Evolutionary conservation across 208 protist genomes (phyloP).

Genomic region (Trypanosoma caninum): DNA sequence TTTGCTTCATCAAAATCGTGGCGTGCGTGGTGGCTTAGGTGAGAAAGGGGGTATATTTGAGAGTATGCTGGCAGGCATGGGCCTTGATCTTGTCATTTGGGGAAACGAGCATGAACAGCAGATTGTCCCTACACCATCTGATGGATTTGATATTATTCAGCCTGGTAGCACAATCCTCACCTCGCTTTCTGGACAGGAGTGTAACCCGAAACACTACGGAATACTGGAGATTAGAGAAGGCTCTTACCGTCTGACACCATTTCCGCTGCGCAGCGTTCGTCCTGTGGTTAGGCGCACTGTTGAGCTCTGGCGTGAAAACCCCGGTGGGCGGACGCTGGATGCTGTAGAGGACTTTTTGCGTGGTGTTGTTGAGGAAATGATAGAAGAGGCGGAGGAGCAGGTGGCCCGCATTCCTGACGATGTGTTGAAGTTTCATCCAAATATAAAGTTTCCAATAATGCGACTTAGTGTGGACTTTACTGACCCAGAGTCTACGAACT

Average conservation of each 20-base stretch:
- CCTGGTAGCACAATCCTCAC: slow-evolving; percentile 97
- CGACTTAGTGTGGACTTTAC: slow-evolving; percentile 81
- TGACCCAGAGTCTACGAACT: slow-evolving; percentile 63
- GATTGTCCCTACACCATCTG: slow-evolving; percentile 83
- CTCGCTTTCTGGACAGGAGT: slow-evolving; percentile 91
- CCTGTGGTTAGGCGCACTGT: slow-evolving; percentile 91
- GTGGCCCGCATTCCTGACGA: slow-evolving; percentile 68
- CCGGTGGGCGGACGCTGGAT: slow-evolving; percentile 59
- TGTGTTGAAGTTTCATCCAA: slow-evolving; percentile 70
- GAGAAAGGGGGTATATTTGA: slow-evolving; percentile 93
- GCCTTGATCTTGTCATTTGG: slow-evolving; percentile 98
- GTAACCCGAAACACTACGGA: slow-evolving; percentile 93
- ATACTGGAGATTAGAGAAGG: slow-evolving; percentile 81
- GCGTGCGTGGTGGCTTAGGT: slow-evolving; percentile 46
- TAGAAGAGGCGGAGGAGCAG: slow-evolving; percentile 71
- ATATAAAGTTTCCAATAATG: slow-evolving; percentile 84
- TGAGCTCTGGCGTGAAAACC: slow-evolving; percentile 60
- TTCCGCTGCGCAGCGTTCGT: slow-evolving; percentile 88
- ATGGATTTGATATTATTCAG: slow-evolving; percentile 94
- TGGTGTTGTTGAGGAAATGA: slow-evolving; percentile 73
- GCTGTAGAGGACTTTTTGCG: slow-evolving; percentile 84
- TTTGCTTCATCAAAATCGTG: slow-evolving; percentile 97
- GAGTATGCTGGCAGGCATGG: slow-evolving; percentile 89
- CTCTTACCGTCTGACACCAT: slow-evolving; percentile 85
- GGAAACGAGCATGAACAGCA: slow-evolving; percentile 99